Evolutionary conservation across 2,329 filamentous ascomycete genomes (phyloP), one percentile per base, ranked within the genome.

Genomic region (Aspergillus persii): DNA sequence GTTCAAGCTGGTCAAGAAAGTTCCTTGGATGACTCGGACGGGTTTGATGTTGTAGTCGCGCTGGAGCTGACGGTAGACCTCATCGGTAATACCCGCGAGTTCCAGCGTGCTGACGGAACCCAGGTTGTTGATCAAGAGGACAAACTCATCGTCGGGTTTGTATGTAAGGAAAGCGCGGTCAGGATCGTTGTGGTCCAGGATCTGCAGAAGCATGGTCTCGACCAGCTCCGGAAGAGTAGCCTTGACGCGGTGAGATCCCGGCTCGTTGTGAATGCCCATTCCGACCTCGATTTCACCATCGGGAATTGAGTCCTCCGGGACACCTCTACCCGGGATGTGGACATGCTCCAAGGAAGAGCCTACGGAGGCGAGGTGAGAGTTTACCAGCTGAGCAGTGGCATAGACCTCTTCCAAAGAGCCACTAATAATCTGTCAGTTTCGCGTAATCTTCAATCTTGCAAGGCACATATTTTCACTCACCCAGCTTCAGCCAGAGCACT

Each of bases 331-430:
- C 0, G 94, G 94, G 0, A 97, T 91, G 71, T 97, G 94, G n/a
- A 97, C 93, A 72, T 96, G 93, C 63, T 90, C 89, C 47, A 97
- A 79, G 55, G 90, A 94, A 3, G 91, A 90, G 15, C 93, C 94
- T 26, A 97, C 90, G 47, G 89, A 92, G 36, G 96, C 89, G 6
- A 94, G 77, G 71, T 96, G 96, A 18, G 85, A 81, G 2, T 90
- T 88, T 3, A 86, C 85, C 53, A 92, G 77, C 69, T 87, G 83
- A 6, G 92, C 92, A 9, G 93, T 85, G 63, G 83, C 81, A 61
- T 87, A 84, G 3, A 96, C 90, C 58, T 96, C 85, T 26, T 87
- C 82, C 62, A 96, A 78, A 50, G 81, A 80, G 8, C 78, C 78
- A 60, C 76, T 78, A 33, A n/a, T 9, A 23, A 6, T 26, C 3